Evolutionary conservation across 2,329 filamentous ascomycete genomes (phyloP), one percentile per base, ranked within the genome.

Genomic region (Aspergillus pseudotamarii): DNA sequence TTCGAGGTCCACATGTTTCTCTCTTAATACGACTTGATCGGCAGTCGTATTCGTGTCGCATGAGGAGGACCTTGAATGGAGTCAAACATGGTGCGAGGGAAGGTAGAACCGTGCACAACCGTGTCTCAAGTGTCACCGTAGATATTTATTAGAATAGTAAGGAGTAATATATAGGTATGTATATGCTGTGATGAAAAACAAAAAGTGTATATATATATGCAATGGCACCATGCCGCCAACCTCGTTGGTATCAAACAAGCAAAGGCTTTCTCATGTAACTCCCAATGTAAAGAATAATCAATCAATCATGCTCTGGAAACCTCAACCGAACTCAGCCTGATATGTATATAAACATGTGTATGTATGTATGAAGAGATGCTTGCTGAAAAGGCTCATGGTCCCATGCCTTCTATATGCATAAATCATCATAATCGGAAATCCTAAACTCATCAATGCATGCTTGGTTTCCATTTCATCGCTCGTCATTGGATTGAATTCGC

Each of bases 331-430:
- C 12, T 55, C 51, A 36, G 38, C 30, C 26, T 55, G 34, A 26
- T 10, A 19, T 21, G 21, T 55, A 38, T 36, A 38, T 55, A 19
- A 38, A 55, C 21, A 26, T 23, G 30, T 38, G 14, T 55, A 55
- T 55, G 28, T 53, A 28, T 21, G 4, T 28, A 38, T 55, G 51
- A 26, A 55, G 51, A 55, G 21, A 55, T 23, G 32, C 30, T 21
- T 38, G 51, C 14, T 21, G 51, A 38, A 38, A 38, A 36, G 51
- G 51, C 11, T 38, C 32, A 55, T 36, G 21, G 21, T 54, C 34
- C 48, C 46, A 54, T 58, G 61, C 58, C 57, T 56, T 65, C 64
- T 65, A 65, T 63, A 63, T 65, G 64, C 64, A 63, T 65, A 60
- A 65, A 54, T 65, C 64, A 43, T 65, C 64, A 43, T 65, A 59